Percentiles rank a stretch among this genome's conserved stretches.
Evolutionary conservation across 257 asterid species (phyloP).

Genomic region (Scutellaria baicalensis): DNA sequence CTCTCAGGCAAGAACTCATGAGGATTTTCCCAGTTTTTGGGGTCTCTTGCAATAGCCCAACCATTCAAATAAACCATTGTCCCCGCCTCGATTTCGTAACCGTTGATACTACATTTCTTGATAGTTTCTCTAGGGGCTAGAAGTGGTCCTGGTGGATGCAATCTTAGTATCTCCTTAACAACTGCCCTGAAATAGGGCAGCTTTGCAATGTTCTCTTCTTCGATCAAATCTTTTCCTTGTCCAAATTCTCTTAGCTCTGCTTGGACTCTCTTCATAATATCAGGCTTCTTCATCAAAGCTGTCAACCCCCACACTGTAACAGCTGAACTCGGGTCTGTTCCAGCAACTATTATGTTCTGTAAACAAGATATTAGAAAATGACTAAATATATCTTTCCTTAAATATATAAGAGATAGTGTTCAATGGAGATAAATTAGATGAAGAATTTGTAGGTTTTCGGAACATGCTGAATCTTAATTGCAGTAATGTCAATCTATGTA

Average conservation of each 20-base stretch:
- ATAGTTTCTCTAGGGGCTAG: constrained; percentile 10
- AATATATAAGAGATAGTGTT: no score
- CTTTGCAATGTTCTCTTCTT: constrained; percentile 4
- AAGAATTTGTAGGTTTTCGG: no score
- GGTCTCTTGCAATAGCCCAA: constrained; percentile 25
- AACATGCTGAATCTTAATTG: no score
- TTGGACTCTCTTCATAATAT: constrained; percentile 16
- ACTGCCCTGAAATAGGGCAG: constrained; percentile 23
- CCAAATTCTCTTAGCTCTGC: constrained; percentile 12
- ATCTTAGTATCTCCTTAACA: constrained; percentile 12
- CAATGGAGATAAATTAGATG: no score
- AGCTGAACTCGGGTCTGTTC: constrained; percentile 17
- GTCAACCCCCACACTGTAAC: constrained; percentile 20
- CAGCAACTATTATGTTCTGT: constrained; percentile 22
- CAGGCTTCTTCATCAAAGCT: constrained; percentile 7
- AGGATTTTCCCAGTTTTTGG: constrained; percentile 14
- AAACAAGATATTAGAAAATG: no score
- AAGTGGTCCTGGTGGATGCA: constrained; percentile 20
- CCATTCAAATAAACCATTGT: constrained; percentile 10
- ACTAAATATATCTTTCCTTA: no score
- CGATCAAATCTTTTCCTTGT: not conserved
- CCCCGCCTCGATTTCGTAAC: constrained; percentile 6
- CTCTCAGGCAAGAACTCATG: constrained; percentile 17
- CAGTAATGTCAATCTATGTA: no score
- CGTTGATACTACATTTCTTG: not conserved